Evolutionary conservation across 768 basidiomycete genomes (phyloP).

Genomic region (Lactarius indigo): DNA sequence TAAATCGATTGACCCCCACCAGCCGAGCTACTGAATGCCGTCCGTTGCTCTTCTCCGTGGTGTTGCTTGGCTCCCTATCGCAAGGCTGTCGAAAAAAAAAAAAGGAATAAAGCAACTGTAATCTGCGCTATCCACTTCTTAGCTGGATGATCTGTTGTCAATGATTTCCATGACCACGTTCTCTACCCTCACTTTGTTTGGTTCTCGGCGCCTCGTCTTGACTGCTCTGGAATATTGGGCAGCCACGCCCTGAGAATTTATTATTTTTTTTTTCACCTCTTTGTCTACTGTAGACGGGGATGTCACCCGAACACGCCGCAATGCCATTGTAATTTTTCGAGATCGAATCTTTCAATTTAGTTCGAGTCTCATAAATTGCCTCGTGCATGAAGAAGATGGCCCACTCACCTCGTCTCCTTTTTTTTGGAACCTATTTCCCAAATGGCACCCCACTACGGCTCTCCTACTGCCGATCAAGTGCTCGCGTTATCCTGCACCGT

Average conservation of each 20-base stretch:
- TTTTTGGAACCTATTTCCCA: slow-evolving; percentile 13
- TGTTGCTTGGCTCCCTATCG: not conserved
- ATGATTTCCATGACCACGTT: not conserved
- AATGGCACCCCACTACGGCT: slow-evolving; percentile 29
- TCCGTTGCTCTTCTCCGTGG: not conserved
- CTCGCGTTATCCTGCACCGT: slow-evolving; percentile 52
- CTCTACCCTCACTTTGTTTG: not conserved
- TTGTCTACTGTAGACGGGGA: not conserved
- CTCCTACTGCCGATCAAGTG: slow-evolving; percentile 42
- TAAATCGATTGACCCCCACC: slow-evolving; percentile 7
- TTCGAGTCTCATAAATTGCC: not conserved
- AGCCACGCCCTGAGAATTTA: slow-evolving; percentile 1
- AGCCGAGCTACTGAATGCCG: not conserved
- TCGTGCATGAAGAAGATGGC: not conserved
- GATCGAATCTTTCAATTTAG: not conserved
- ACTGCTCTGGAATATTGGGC: not conserved
- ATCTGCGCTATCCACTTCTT: slow-evolving; percentile 21
- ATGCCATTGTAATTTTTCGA: not conserved
- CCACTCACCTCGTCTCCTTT: slow-evolving; percentile 9
- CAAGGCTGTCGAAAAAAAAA: not conserved
- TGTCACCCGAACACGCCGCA: slow-evolving; percentile 14
- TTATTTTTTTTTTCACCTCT: not conserved
- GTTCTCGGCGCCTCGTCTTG: not conserved
- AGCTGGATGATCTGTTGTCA: slow-evolving; percentile 16
- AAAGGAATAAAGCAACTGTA: not conserved